phyloP scores from a whole-genome alignment of 2,329 filamentous ascomycete species.

The Achaetomium macrosporum region DNA sequence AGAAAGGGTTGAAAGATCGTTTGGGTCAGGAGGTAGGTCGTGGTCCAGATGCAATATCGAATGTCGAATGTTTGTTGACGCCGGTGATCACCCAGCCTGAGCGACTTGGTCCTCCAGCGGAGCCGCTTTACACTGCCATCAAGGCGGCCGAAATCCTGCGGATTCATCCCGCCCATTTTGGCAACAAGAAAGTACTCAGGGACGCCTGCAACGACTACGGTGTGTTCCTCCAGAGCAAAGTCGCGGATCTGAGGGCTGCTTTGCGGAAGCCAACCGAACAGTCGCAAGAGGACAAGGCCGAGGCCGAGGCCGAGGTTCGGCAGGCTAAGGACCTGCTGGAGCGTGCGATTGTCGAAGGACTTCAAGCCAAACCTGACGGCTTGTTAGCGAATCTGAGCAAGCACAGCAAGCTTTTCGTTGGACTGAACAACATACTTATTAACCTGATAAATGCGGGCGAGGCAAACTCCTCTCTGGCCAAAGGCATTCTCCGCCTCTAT shows the following conservation, averaged over 20 bases:
- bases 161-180: conserved; percentile 19
- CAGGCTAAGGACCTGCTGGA: conserved; percentile 17
- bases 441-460: conserved; percentile 20
- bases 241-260: conserved; percentile 5
- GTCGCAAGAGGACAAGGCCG: neutral
- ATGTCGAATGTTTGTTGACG: neutral
- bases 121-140: conserved; percentile 16
- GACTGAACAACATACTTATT: conserved; percentile 20
- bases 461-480: conserved; percentile 18
- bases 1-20: conserved; percentile 13
- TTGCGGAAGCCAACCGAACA: conserved; percentile 5
- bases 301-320: conserved; percentile 3
- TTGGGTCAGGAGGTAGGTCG: conserved; percentile 5
- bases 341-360: conserved; percentile 13
- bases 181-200: conserved; percentile 5
- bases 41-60: neutral
- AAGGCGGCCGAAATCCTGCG: conserved; percentile 17
- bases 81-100: conserved; percentile 2
- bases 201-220: conserved; percentile 12
- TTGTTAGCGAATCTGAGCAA: conserved; percentile 15
- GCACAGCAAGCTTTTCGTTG: conserved; percentile 8
- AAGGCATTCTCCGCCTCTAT: conserved; percentile 22
- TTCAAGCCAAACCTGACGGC: conserved; percentile 12
- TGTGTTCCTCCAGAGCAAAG: conserved; percentile 9
- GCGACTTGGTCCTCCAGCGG: conserved; percentile 12